Evolutionary conservation across 768 basidiomycete species (phyloP).

Genomic region (Russula earlei): DNA sequence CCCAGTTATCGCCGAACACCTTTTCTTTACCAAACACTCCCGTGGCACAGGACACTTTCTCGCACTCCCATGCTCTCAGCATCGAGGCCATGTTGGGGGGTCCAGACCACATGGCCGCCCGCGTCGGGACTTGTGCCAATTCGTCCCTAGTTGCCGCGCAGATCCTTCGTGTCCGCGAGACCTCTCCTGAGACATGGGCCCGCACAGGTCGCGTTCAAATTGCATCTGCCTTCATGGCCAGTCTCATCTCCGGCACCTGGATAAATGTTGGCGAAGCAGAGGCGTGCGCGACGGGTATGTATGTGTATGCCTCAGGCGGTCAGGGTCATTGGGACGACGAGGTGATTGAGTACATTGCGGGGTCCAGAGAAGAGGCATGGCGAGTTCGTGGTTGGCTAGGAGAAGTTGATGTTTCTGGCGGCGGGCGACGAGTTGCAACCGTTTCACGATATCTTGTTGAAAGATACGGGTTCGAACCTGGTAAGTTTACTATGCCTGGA

Average conservation of each 20-base stretch:
- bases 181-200: slow-evolving; percentile 71
- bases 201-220: slow-evolving; percentile 69
- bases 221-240: slow-evolving; percentile 67
- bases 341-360: slow-evolving; percentile 69
- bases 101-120: slow-evolving; percentile 65
- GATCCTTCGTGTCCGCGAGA: slow-evolving; percentile 68
- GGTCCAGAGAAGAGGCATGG: slow-evolving; percentile 62
- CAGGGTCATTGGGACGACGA: slow-evolving; percentile 70
- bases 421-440: slow-evolving; percentile 51
- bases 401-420: slow-evolving; percentile 65
- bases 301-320: slow-evolving; percentile 41
- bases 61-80: slow-evolving; percentile 66
- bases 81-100: slow-evolving; percentile 72
- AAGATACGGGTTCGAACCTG: slow-evolving; percentile 71
- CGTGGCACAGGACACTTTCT: slow-evolving; percentile 70
- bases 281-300: slow-evolving; percentile 71
- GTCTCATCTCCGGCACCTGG: slow-evolving; percentile 63
- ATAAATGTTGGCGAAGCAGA: slow-evolving; percentile 66
- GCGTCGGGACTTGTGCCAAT: slow-evolving; percentile 64
- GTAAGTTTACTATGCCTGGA: slow-evolving; percentile 28
- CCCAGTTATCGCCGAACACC: slow-evolving; percentile 55
- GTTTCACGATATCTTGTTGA: slow-evolving; percentile 70
- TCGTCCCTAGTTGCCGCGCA: slow-evolving; percentile 68
- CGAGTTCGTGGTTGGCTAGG: slow-evolving; percentile 72
- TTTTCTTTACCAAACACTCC: slow-evolving; percentile 71